Base-by-base conservation (phyloP, 2,329 filamentous ascomycete genomes). In the Fusarium tanahbumbuense region DNA sequence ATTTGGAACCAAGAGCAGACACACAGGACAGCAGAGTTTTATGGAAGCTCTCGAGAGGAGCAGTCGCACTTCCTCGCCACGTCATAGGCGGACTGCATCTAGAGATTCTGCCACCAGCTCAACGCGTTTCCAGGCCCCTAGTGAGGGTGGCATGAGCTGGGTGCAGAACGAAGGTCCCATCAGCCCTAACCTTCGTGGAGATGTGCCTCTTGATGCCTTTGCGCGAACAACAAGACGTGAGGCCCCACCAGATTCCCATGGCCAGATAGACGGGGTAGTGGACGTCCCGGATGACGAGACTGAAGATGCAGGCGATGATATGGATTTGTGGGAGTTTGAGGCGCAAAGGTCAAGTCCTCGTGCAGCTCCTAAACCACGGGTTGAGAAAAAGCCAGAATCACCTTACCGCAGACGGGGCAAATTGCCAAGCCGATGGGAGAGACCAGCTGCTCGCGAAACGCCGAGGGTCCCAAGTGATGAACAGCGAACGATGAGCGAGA, bases 271-370 rank as follows among this genome's bases (percentile, higher is more conserved):
- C 41, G 68, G 60, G 16, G 32, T 53, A 8, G 67, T 30, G 1
- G 67, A 72, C 42, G 70, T 74, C 16, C 67, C 58, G 37, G 67
- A 68, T 20, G 71, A 73, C 12, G 56, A 49, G 28, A 41, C 68
- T 7, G 67, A 73, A 49, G 74, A 70, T 22, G 56, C 53, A 9
- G 81, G 81, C 27, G 83, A 84, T n/a, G 82, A 83, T 6, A 84
- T 83, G 13, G 80, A 89, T 67, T 81, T 89, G 13, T 89, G 87
- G 87, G 87, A 86, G 32, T 73, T 88, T 25, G 87, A 89, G 73
- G 87, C 87, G 13, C 81, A 83, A 56, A 83, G 87, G 15, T 78
- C 81, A 9, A 81, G 81, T 2, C 83, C 84, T 12, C 76, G 68
- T 8, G 71, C 77, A 23, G 54, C 69, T 34, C 71, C 71, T 25